Percentiles rank a stretch among this genome's conserved stretches.
phyloP scores from a whole-genome alignment of 177 flowering plant genomes.

The Telopea speciosissima region DNA sequence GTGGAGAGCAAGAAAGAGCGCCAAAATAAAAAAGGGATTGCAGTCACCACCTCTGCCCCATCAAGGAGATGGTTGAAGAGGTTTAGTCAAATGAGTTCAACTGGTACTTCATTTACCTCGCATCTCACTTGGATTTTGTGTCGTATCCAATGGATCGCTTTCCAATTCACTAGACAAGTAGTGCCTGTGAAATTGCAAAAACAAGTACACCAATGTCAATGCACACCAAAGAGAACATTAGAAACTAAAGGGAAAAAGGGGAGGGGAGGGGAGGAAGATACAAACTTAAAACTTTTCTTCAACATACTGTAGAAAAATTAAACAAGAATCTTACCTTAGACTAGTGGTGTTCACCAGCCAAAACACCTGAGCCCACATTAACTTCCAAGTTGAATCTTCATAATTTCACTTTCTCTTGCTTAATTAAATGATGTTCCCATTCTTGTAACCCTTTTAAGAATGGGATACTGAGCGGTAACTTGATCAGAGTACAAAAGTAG shows the following conservation, averaged over 20 bases:
- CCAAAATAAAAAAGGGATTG: too few relatives aligned
- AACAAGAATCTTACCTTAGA: background rate
- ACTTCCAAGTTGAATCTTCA: too few relatives aligned
- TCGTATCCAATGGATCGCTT: background rate
- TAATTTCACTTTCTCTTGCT: background rate
- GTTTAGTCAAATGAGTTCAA: background rate
- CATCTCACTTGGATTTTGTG: background rate
- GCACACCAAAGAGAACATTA: background rate
- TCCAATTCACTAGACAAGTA: background rate
- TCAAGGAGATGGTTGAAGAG: background rate
- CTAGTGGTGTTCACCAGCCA: background rate
- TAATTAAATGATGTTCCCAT: background rate
- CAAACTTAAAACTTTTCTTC: background rate
- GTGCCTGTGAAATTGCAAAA: background rate
- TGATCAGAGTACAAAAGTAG: background rate
- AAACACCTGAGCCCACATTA: background rate
- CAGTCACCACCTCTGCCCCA: background rate
- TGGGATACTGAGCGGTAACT: background rate
- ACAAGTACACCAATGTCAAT: background rate
- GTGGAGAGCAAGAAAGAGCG: too few relatives aligned
- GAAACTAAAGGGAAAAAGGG: background rate
- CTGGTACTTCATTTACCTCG: background rate
- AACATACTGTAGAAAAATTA: background rate
- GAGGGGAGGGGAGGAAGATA: background rate
- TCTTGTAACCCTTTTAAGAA: background rate